A percentile compares a stretch with the other conserved stretches of the same genome.
Conservation (phyloP, 352 stramenopile species). For the Pythium oligandrum region DNA sequence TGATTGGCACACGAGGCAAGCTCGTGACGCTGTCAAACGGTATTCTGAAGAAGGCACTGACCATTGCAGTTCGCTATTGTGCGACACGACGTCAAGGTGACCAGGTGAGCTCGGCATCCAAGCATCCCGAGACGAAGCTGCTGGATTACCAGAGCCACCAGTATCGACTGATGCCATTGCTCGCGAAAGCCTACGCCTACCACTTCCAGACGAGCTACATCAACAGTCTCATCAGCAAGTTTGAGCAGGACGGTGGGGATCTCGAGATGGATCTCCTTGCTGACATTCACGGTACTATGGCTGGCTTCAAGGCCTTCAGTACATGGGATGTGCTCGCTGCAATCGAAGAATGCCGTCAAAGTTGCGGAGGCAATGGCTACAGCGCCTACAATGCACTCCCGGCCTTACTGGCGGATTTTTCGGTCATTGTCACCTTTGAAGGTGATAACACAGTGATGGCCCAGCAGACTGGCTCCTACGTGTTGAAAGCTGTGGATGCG, state of each 20-base stretch:
- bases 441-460: conserved; percentile 97
- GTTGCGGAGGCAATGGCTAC: conserved; percentile 95
- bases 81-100: conserved; percentile 87
- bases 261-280: conserved; percentile 70
- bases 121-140: conserved; percentile 79
- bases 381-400: conserved; percentile 88
- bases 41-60: conserved; percentile 89
- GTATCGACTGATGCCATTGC: conserved; percentile 88
- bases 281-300: conserved; percentile 94
- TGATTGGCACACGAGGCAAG: conserved; percentile 73
- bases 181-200: conserved; percentile 90
- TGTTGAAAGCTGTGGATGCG: conserved; percentile 56
- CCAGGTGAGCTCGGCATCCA: conserved; percentile 42
- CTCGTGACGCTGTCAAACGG: conserved; percentile 67
- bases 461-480: conserved; percentile 86
- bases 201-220: conserved; percentile 90
- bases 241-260: conserved; percentile 73
- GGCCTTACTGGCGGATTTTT: conserved; percentile 90
- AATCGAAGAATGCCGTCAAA: conserved; percentile 94
- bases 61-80: conserved; percentile 92
- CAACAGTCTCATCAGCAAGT: conserved; percentile 65
- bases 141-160: conserved; percentile 95
- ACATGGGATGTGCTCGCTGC: conserved; percentile 86
- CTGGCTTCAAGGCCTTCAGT: conserved; percentile 92
- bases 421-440: conserved; percentile 96